Conservation (phyloP, 495 filamentous ascomycete genomes). For the Friedmanniomyces simplex region DNA sequence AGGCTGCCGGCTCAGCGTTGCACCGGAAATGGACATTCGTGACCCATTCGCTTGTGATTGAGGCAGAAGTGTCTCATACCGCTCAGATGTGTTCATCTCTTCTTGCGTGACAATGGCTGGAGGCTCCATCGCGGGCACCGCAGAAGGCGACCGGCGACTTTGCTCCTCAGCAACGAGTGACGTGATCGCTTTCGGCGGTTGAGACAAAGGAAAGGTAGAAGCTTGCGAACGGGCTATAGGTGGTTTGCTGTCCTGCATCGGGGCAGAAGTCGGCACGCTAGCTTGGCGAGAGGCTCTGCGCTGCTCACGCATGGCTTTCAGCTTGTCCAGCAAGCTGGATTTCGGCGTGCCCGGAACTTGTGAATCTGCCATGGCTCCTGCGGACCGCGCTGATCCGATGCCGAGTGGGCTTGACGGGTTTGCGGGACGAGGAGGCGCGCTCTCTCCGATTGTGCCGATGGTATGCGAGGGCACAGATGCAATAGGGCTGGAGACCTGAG, state of each 20-base stretch:
- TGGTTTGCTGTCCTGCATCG: not conserved
- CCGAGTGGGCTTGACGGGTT: not conserved
- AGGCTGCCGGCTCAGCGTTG: not conserved
- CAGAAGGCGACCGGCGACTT: conserved; percentile 14
- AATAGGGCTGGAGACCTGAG: conserved; percentile 5
- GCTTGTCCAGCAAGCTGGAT: not conserved
- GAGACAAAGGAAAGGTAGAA: not conserved
- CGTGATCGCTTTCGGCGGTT: not conserved
- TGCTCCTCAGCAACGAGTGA: conserved; percentile 1
- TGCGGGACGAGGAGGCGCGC: not conserved
- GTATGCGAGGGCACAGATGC: conserved; percentile 1
- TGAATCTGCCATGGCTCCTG: not conserved
- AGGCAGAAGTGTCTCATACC: conserved; percentile 19
- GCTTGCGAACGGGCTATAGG: not conserved
- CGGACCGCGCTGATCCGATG: not conserved
- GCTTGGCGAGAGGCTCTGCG: not conserved
- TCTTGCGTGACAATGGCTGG: conserved; percentile 4
- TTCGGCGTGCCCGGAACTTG: not conserved
- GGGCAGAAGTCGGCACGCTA: not conserved
- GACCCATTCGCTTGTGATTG: not conserved
- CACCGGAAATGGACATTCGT: not conserved
- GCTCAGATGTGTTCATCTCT: conserved; percentile 18
- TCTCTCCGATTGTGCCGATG: conserved; percentile 2
- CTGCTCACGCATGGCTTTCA: not conserved
- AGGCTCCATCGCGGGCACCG: conserved; percentile 11